Evolutionary conservation across 2,329 filamentous ascomycete genomes (phyloP), one percentile per base, ranked within the genome.

Genomic region (Monilinia polystroma): DNA sequence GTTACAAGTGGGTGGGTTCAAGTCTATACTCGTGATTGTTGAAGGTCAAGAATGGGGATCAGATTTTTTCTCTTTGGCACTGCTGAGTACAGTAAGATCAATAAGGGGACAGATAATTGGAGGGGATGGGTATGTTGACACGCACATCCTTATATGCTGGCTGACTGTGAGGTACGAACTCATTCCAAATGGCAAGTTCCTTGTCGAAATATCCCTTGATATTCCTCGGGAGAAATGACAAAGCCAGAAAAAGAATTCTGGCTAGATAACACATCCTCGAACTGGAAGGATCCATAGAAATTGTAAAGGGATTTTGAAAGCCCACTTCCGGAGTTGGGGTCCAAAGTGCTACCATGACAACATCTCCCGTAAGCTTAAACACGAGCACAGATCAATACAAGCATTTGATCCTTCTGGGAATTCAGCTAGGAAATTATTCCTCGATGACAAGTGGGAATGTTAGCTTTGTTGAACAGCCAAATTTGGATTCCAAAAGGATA

Each of bases 291-390:
- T 62, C n/a, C 8, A 32, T 52, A 29, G 53, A 45, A 35, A 54
- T 66, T 53, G 49, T 18, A 12, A 52, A 60, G 12, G 56, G 35
- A 60, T 53, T 20, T 45, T 23, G 10, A 18, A 38, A 26, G 29
- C 35, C 26, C 26, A 43, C 43, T 41, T 56, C 45, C n/a, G 49
- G 45, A 52, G 11, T 66, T 66, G 64, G 64, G 64, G 64, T 62
- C 64, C 55, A 52, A 53, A 53, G 29, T 52, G 32, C n/a, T 29
- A 62, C 20, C n/a, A n/a, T 60, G 12, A 14, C 29, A 51, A n/a
- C 23, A 35, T 62, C 49, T 66, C 32, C 64, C 56, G 56, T 66
- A 62, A 66, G 64, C 64, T n/a, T 18, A 20, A 53, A 55, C n/a
- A 41, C 49, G 49, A 41, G 35, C 26, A 63, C n/a, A 60, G 20